Conservation (phyloP, 148 eudicot genomes). For the Chenopodium berlandieri region DNA sequence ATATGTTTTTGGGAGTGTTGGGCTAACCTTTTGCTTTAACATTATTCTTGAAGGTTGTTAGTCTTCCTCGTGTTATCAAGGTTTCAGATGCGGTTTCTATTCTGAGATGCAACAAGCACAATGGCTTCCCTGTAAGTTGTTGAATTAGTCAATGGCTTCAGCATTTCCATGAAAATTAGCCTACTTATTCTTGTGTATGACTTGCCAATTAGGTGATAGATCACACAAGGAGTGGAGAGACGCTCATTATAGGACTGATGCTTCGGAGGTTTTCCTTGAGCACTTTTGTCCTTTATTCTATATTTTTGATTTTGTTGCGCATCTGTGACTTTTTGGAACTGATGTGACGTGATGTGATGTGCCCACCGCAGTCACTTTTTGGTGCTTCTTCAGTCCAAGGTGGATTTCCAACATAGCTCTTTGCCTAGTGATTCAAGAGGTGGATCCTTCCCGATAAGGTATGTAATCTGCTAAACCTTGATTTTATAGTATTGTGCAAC, state of each 20-base stretch:
- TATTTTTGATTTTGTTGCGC: background rate
- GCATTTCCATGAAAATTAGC: conserved; percentile 11
- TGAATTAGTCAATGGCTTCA: conserved; percentile 15
- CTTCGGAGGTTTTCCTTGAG: conserved; percentile 63
- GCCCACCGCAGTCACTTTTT: conserved; percentile 71
- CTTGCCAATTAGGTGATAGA: conserved; percentile 66
- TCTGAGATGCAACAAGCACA: conserved; percentile 82
- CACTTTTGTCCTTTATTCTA: background rate
- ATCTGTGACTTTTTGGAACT: conserved; percentile 3
- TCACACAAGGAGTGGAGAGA: conserved; percentile 84
- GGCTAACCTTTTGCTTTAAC: conserved; percentile 9
- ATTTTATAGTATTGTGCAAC: background rate
- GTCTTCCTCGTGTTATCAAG: conserved; percentile 77
- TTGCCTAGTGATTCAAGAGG: conserved; percentile 76
- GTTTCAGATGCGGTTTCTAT: conserved; percentile 78
- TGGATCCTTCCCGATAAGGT: conserved; percentile 83
- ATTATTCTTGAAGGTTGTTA: conserved; percentile 54
- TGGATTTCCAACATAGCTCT: conserved; percentile 94
- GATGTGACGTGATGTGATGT: conserved; percentile 24
- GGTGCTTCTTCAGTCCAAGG: conserved; percentile 95
- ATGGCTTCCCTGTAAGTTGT: conserved; percentile 98
- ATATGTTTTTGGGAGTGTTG: background rate
- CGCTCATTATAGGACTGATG: conserved; percentile 83
- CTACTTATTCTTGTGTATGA: background rate
- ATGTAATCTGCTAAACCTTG: conserved; percentile 12